Percentiles rank a stretch among this genome's conserved stretches.
Evolutionary conservation across 495 filamentous ascomycete genomes (phyloP).

Genomic region (Neurospora tetrasperma): DNA sequence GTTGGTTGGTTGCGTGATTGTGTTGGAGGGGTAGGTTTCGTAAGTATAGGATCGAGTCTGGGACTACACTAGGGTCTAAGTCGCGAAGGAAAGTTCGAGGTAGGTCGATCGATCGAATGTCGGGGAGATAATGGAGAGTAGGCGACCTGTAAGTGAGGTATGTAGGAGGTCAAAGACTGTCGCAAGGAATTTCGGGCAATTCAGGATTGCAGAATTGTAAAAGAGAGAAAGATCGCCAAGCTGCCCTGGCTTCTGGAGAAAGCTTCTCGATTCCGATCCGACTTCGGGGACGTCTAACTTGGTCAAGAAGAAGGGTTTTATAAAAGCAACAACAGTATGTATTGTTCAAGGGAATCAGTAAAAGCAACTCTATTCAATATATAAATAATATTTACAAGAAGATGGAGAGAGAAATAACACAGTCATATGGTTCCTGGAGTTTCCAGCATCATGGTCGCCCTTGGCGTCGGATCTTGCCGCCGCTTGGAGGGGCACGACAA

Average conservation of each 20-base stretch:
- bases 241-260: neutral
- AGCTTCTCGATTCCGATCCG: neutral
- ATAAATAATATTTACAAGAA: neutral
- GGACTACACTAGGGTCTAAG: no score
- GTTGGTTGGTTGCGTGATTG: neutral
- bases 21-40: neutral
- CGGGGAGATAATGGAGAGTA: neutral
- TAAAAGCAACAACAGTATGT: neutral
- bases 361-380: neutral
- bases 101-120: neutral
- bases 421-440: neutral
- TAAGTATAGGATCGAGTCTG: neutral
- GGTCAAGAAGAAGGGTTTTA: neutral
- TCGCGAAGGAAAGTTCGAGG: no score
- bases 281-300: neutral
- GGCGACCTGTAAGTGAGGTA: neutral
- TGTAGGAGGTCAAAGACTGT: neutral
- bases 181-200: neutral
- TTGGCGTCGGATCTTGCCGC: neutral
- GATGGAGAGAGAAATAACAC: neutral
- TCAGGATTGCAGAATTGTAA: neutral
- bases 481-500: neutral
- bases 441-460: neutral
- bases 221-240: neutral
- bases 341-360: neutral